Conservation (phyloP, 306 rosid species). For the Gleditsia sinensis region DNA sequence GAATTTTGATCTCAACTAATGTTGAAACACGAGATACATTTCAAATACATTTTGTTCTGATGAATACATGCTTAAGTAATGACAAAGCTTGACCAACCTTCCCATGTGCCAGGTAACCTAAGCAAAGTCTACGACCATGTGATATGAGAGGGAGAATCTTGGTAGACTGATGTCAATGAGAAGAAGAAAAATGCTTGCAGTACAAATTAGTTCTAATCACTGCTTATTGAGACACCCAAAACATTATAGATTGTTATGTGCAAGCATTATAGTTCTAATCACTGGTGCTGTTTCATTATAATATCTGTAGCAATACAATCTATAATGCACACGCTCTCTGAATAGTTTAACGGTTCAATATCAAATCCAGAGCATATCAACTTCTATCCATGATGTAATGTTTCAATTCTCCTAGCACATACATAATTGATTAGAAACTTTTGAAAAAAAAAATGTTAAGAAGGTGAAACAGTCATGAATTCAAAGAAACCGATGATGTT, state of each 20-base stretch:
- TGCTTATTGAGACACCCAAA: neutral
- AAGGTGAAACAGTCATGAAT: conserved; percentile 2
- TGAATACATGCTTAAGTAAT: neutral
- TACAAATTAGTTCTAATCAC: neutral
- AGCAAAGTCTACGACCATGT: neutral
- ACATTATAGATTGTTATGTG: neutral
- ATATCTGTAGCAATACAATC: conserved; percentile 2
- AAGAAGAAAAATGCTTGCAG: conserved; percentile 2
- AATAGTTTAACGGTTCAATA: conserved; percentile 6
- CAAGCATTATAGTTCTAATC: no score
- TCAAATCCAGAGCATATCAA: conserved; percentile 11
- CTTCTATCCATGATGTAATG: neutral
- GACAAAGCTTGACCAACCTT: conserved; percentile 27
- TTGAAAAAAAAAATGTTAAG: neutral
- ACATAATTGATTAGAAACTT: neutral
- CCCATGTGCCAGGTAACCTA: neutral
- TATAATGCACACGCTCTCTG: neutral
- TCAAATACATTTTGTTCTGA: neutral
- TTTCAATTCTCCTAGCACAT: neutral
- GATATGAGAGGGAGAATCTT: neutral
- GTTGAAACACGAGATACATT: neutral
- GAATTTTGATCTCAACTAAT: conserved; percentile 1
- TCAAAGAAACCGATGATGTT: neutral
- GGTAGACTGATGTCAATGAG: neutral
- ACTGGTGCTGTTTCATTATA: conserved; percentile 12